These are phyloP conservation scores for Tylopilus vinaceipallidus DNA, from an alignment of 768 basidiomycete genomes.

Conservation along the genomic window DNA sequence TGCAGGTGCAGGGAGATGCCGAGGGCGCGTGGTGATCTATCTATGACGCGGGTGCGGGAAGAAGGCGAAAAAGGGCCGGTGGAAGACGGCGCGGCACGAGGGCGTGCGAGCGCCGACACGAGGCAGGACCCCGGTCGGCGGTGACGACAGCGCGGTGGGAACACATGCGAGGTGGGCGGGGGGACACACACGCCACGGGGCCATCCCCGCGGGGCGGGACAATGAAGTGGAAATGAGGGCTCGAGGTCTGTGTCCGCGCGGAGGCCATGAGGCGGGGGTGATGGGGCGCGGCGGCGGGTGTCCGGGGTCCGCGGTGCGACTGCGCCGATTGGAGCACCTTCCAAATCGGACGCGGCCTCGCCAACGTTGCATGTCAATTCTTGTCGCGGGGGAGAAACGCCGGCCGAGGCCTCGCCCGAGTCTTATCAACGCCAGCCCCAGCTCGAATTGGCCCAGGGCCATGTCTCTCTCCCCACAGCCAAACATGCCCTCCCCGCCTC, in stretches of 20 bases:
- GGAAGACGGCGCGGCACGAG: conserved; percentile 15
- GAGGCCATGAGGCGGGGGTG: conserved; percentile 22
- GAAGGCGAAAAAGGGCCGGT: conserved; percentile 5
- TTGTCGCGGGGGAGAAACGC: conserved; percentile 26
- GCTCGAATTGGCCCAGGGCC: not conserved
- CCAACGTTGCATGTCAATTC: conserved; percentile 29
- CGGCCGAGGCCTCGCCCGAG: too few relatives aligned
- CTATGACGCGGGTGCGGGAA: conserved; percentile 14
- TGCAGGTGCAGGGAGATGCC: too few relatives aligned
- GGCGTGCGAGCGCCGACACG: conserved; percentile 30
- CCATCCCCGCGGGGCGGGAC: not conserved
- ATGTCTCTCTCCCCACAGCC: conserved; percentile 25
- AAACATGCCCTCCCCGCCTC: conserved; percentile 14
- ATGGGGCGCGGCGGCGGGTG: conserved; percentile 21
- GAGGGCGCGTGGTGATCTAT: not conserved
- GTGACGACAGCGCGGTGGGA: conserved; percentile 20
- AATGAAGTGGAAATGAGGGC: not conserved
- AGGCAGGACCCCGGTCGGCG: conserved; percentile 24
- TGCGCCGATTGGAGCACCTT: conserved; percentile 15
- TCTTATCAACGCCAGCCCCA: conserved; percentile 21
- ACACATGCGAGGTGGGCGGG: conserved; percentile 11
- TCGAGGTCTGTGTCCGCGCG: conserved; percentile 15
- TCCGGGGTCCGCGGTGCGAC: conserved; percentile 17
- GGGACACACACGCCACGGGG: not conserved
- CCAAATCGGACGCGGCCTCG: conserved; percentile 23